Conservation (phyloP, 257 asterid genomes). For the Prunella vulgaris region DNA sequence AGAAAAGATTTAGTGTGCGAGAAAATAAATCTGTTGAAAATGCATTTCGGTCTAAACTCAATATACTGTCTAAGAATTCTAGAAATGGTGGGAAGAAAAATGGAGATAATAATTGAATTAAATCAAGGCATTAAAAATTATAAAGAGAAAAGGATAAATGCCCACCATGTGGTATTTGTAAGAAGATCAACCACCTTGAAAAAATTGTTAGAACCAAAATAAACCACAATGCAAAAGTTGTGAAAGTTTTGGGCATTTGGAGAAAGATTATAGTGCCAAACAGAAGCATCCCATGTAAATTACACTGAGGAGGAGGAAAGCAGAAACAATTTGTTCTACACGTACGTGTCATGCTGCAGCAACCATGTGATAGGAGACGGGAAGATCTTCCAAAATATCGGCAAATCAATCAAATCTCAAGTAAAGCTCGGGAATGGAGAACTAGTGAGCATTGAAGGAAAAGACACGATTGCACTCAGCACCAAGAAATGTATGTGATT, state of each 20-base stretch:
- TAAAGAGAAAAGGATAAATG: neutral
- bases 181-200: neutral
- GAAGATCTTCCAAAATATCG: neutral
- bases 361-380: neutral
- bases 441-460: neutral
- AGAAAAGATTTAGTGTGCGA: too few relatives aligned
- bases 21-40: too few relatives aligned
- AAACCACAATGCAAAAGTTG: neutral
- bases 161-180: neutral
- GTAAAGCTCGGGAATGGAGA: neutral
- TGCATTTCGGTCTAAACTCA: too few relatives aligned
- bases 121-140: too few relatives aligned
- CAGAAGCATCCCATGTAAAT: neutral
- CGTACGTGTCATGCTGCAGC: neutral
- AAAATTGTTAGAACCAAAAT: neutral
- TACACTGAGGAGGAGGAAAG: neutral
- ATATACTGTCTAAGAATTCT: too few relatives aligned
- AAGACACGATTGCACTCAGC: neutral
- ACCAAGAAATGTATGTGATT: neutral
- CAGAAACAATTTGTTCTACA: neutral
- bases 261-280: neutral
- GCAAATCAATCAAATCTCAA: neutral
- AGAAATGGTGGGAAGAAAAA: too few relatives aligned
- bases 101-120: too few relatives aligned
- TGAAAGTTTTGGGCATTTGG: neutral